Evolutionary conservation across 2,329 filamentous ascomycete genomes (phyloP).

Genomic region (Monilinia polystroma): DNA sequence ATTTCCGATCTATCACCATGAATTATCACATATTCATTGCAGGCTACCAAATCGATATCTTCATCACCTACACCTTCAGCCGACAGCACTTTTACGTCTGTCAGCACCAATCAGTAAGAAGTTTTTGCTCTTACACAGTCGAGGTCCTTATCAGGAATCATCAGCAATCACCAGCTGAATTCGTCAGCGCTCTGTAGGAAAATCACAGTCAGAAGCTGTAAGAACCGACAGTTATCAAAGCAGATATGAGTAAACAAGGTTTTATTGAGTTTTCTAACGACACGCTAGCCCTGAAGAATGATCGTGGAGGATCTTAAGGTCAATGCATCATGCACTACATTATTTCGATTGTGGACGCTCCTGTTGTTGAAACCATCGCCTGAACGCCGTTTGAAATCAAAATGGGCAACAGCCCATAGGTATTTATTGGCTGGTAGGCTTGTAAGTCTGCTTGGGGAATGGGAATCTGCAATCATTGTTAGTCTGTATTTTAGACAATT

Average conservation of each 20-base stretch:
- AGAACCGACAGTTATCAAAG: conserved; percentile 1
- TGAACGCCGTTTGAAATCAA: conserved; percentile 47
- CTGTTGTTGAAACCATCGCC: conserved; percentile 57
- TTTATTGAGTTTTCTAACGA: conserved; percentile 32
- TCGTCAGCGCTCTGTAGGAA: conserved; percentile 21
- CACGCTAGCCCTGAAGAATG: conserved; percentile 35
- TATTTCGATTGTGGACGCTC: conserved; percentile 38
- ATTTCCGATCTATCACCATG: neutral
- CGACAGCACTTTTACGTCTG: conserved; percentile 1
- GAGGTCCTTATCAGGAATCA: neutral
- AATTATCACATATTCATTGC: conserved; percentile 11
- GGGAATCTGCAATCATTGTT: conserved; percentile 60
- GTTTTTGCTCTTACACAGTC: conserved; percentile 8
- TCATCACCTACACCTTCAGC: conserved; percentile 26
- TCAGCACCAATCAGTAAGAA: conserved; percentile 5
- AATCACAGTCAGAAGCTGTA: conserved; percentile 17
- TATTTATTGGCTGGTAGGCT: conserved; percentile 44
- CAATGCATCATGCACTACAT: conserved; percentile 33
- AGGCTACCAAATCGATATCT: neutral
- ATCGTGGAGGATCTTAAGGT: conserved; percentile 42
- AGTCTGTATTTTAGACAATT: conserved; percentile 29
- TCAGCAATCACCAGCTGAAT: neutral
- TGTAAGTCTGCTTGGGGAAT: conserved; percentile 77
- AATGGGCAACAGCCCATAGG: conserved; percentile 40
- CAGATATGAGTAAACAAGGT: conserved; percentile 20